Evolutionary conservation across 306 rosid genomes (phyloP).

Genomic region (Glycine soja): DNA sequence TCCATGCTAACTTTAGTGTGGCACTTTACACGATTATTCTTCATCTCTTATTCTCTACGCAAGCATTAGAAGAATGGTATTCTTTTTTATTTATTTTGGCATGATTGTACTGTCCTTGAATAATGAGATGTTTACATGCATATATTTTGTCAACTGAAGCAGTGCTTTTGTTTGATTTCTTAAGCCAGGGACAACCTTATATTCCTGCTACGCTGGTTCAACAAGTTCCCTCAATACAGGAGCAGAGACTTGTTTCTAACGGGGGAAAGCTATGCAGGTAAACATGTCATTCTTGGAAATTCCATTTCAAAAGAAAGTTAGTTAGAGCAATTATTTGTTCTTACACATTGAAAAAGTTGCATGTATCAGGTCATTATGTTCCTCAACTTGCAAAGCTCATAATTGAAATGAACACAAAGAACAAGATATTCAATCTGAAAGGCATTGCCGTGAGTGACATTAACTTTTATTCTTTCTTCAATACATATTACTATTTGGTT

Average conservation of each 20-base stretch:
- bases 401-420: slow-evolving; percentile 60
- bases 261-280: slow-evolving; percentile 87
- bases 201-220: slow-evolving; percentile 71
- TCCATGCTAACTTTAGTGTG: slow-evolving; percentile 40
- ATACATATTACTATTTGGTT: neutral
- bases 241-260: slow-evolving; percentile 64
- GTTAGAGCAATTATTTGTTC: slow-evolving; percentile 7
- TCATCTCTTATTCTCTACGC: slow-evolving; percentile 35
- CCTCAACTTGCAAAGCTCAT: slow-evolving; percentile 83
- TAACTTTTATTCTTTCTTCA: neutral
- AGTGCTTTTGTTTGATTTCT: slow-evolving; percentile 56
- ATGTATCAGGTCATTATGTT: slow-evolving; percentile 71
- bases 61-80: slow-evolving; percentile 33
- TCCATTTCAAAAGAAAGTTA: slow-evolving; percentile 28
- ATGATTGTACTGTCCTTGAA: slow-evolving; percentile 24
- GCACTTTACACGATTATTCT: slow-evolving; percentile 46
- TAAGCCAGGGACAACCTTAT: slow-evolving; percentile 74
- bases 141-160: slow-evolving; percentile 46
- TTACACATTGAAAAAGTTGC: slow-evolving; percentile 1
- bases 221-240: slow-evolving; percentile 71
- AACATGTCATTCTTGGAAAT: slow-evolving; percentile 18
- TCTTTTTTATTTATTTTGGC: slow-evolving; percentile 29
- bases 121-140: slow-evolving; percentile 1
- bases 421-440: slow-evolving; percentile 64
- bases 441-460: slow-evolving; percentile 71